Conservation (phyloP, 75 land plant species). For the Isoetes taiwanensis region DNA sequence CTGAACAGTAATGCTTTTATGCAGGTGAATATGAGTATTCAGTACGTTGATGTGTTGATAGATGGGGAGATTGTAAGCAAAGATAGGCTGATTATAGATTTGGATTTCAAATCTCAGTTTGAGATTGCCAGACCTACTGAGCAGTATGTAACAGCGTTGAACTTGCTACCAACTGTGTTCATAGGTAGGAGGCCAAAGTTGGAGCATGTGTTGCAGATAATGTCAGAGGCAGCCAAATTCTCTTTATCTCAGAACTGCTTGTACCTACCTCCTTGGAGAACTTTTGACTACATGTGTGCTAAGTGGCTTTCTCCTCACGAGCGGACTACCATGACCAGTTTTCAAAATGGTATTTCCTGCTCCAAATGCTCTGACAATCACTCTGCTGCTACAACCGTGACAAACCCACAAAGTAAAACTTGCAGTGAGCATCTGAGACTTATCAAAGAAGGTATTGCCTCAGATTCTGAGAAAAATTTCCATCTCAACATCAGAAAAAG, state of each 20-base stretch:
- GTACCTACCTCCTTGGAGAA: slow-evolving; percentile 2
- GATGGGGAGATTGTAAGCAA: too few relatives aligned
- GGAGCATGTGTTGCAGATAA: neutral
- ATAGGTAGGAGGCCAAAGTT: slow-evolving; percentile 12
- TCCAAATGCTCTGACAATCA: too few relatives aligned
- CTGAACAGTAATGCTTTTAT: too few relatives aligned
- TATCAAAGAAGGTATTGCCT: slow-evolving; percentile 9
- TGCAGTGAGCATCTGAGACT: slow-evolving; percentile 15
- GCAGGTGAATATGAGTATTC: slow-evolving; percentile 34
- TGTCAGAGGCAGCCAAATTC: slow-evolving; percentile 2
- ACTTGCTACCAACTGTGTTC: slow-evolving; percentile 12
- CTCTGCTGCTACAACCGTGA: too few relatives aligned
- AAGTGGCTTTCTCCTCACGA: slow-evolving; percentile 5
- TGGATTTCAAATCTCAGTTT: slow-evolving; percentile 18
- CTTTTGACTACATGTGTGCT: slow-evolving; percentile 1
- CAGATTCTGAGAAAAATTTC: neutral
- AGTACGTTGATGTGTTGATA: slow-evolving; percentile 26
- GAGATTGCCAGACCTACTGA: slow-evolving; percentile 17
- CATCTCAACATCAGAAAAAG: too few relatives aligned
- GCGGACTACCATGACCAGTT: too few relatives aligned
- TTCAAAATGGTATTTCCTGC: too few relatives aligned
- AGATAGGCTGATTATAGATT: slow-evolving; percentile 10
- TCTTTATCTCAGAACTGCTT: neutral
- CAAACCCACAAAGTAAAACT: too few relatives aligned
- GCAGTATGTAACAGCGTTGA: slow-evolving; percentile 3